Evolutionary conservation across 495 filamentous ascomycete species (phyloP), one percentile per base, ranked within the genome.

Genomic region (Glarea lozoyensis): DNA sequence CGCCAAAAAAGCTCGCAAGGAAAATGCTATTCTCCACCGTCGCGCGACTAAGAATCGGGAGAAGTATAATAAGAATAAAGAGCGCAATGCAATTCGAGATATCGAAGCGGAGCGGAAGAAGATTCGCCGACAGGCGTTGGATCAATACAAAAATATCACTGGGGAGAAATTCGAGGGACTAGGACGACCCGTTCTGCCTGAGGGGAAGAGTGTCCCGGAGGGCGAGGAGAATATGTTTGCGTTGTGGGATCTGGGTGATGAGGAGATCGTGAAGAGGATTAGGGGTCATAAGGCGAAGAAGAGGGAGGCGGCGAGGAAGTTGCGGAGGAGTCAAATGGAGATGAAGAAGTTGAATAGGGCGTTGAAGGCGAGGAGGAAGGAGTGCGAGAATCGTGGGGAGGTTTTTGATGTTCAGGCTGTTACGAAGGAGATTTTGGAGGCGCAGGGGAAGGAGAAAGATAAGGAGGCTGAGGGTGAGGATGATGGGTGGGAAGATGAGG

Each of bases 41-140:
- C 59, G 60, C 7, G 15, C 15, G 59, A 62, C 58, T 7, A 47
- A 50, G 36, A 63, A 62, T 37, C 48, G 50, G 22, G 60, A 62
- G 37, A 64, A 63, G 37, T 63, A 62, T 37, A 50, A 40, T 48
- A 64, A 61, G 38, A 64, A 64, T 40, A 52, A 56, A 13, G 61
- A 62, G 15, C 58, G 61, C 10, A 64, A 64, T 39, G 46, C 47
- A 16, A 17, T 48, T 25, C 54, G 60, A 24, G 52, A 43, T 11
- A 60, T 64, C 19, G 48, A 60, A 13, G 11, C 23, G 10, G 61
- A 64, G 42, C 47, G 61, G 19, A 44, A 46, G 27, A 54, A 50
- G 23, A 61, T 64, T 16, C 50, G 43, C 17, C 22, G 29, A 11
- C 52, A 57, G 38, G 61, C 61, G 33, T 39, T 64, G 4, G 29